phyloP scores from a whole-genome alignment of 805 yeast species.

The Hanseniaspora taiwanica region DNA sequence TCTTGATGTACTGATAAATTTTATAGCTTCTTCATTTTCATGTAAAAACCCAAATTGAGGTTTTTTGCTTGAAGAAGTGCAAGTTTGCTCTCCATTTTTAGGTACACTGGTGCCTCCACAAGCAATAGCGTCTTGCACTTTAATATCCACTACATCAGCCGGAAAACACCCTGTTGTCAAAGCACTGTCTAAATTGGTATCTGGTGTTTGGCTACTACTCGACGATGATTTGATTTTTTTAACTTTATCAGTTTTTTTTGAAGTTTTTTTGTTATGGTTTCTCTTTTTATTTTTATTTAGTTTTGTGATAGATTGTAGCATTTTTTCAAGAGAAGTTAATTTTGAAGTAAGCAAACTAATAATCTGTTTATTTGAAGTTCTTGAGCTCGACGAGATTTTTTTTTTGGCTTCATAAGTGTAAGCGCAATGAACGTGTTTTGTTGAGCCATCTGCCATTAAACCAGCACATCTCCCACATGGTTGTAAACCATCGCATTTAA shows the following conservation, averaged over 20 bases:
- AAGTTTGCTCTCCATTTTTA: no score
- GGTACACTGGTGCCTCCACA: no score
- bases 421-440: neutral
- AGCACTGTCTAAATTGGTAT: no score
- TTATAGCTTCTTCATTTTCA: neutral
- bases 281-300: no score
- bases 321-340: neutral
- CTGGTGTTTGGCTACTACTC: no score
- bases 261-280: no score
- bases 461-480: slow-evolving; percentile 5
- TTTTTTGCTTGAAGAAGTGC: neutral
- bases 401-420: neutral
- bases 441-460: no score
- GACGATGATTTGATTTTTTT: no score
- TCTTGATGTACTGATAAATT: neutral
- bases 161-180: no score
- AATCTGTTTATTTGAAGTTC: neutral
- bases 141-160: no score
- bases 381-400: neutral
- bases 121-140: no score
- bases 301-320: neutral
- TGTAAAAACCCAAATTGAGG: neutral
- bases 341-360: neutral
- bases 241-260: no score
- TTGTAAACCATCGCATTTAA: slow-evolving; percentile 2